Evolutionary conservation across 2,329 filamentous ascomycete genomes (phyloP), one percentile per base, ranked within the genome.

Genomic region (Xylariaceae sp.): DNA sequence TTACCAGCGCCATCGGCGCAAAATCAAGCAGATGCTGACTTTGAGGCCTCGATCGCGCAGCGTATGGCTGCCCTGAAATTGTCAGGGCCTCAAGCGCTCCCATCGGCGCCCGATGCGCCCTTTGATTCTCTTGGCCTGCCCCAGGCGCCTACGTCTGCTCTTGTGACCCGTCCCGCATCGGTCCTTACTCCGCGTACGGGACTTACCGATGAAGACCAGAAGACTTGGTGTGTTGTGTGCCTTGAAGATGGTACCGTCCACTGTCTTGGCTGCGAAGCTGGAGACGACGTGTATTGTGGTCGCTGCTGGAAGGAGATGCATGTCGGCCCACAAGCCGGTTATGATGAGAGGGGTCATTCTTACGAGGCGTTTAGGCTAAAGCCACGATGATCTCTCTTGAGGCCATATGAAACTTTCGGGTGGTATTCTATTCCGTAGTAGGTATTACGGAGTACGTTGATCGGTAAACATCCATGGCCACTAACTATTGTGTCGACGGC

Each of bases 261-360:
- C 59, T 96, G 91, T 70, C 70, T 86, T 0, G 89, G 87, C 2
- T 96, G 91, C 67, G 84, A 85, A 41, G 74, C 75, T 34, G 85
- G 37, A 10, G 61, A 64, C 18, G 15, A 92, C 64, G 77, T 90
- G 47, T 95, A 93, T 71, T 96, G 91, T 71, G 78, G 80, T 18
- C 77, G 82, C 13, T 95, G 91, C 76, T 96, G 90, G 90, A 82
- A 80, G 60, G 90, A 93, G 69, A 90, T 91, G 72, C 91, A 95
- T 68, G 76, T 84, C 39, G 87, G 88, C 0, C 84, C 86, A 0
- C 78, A 79, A 50, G 89, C 88, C 0, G 85, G 84, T 0, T 86
- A 82, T 52, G 89, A 92, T 60, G 88, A 92, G 72, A 78, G 82
- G 59, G 80, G 78, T 0, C 91, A 96, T 68, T 80, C 79, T 64